Evolutionary conservation across 176 grass and related monocot species (phyloP).

Genomic region (Dactylis glomerata): DNA sequence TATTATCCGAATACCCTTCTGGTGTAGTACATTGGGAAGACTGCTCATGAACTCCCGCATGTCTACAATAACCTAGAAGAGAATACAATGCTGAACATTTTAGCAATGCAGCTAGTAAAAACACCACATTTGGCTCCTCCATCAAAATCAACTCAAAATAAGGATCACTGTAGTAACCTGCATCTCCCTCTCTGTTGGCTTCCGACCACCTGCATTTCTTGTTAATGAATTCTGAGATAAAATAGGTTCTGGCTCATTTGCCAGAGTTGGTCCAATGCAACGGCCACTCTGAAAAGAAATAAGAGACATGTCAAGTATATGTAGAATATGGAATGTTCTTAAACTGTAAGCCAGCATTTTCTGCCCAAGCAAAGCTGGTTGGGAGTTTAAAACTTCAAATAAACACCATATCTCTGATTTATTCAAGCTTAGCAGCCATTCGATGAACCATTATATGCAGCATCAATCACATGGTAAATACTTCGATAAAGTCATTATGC

Average conservation of each 20-base stretch:
- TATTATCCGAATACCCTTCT: slow-evolving; percentile 87
- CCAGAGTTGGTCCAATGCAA: slow-evolving; percentile 65
- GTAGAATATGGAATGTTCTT: neutral
- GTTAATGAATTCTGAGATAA: slow-evolving; percentile 71
- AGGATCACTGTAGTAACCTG: slow-evolving; percentile 44
- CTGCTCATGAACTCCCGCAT: slow-evolving; percentile 99
- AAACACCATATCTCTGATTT: neutral
- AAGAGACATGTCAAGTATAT: slow-evolving; percentile 8
- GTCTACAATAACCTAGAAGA: slow-evolving; percentile 84
- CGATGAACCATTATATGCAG: neutral
- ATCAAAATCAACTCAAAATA: slow-evolving; percentile 31
- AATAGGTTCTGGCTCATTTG: slow-evolving; percentile 57
- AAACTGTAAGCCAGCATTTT: slow-evolving; percentile 3
- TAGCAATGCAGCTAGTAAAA: slow-evolving; percentile 26
- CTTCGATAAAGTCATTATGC: slow-evolving; percentile 2
- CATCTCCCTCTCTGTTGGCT: slow-evolving; percentile 68
- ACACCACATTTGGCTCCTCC: neutral
- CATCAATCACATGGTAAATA: slow-evolving; percentile 13
- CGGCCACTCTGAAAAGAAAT: slow-evolving; percentile 63
- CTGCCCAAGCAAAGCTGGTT: neutral
- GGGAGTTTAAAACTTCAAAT: neutral
- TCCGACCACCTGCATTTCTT: slow-evolving; percentile 86
- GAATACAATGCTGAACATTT: slow-evolving; percentile 14
- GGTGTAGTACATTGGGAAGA: slow-evolving; percentile 90
- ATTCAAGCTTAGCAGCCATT: neutral